Percentiles rank a stretch among this genome's conserved stretches.
Evolutionary conservation across 2,329 filamentous ascomycete genomes (phyloP).

Genomic region (Biscogniauxia marginata): DNA sequence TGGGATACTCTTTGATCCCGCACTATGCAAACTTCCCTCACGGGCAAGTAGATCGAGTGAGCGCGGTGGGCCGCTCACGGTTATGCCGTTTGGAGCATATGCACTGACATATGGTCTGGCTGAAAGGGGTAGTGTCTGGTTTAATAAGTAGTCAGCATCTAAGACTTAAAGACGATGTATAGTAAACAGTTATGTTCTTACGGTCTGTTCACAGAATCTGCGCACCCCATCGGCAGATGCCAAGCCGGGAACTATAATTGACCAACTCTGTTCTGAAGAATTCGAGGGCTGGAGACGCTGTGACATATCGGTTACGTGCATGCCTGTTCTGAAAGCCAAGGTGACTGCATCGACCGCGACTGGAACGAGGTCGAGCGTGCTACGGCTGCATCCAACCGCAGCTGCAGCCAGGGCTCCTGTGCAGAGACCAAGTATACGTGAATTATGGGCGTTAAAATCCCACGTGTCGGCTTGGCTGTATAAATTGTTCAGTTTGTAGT

Average conservation of each 20-base stretch:
- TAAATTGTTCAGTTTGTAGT: neutral
- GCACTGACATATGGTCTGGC: constrained; percentile 15
- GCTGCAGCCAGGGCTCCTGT: constrained; percentile 33
- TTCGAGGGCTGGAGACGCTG: constrained; percentile 9
- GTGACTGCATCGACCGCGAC: constrained; percentile 30
- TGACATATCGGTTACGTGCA: constrained; percentile 18
- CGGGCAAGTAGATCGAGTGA: constrained; percentile 7
- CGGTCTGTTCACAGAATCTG: constrained; percentile 12
- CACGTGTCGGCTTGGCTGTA: constrained; percentile 15
- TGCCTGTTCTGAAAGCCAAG: constrained; percentile 31
- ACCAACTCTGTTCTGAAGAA: constrained; percentile 15
- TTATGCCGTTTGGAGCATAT: constrained; percentile 14
- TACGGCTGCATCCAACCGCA: constrained; percentile 29
- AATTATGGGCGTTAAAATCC: constrained; percentile 4
- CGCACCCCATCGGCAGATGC: constrained; percentile 15
- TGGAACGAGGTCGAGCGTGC: constrained; percentile 28
- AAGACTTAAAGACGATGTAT: neutral
- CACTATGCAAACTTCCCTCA: constrained; percentile 9
- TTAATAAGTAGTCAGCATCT: neutral
- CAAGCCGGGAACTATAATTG: constrained; percentile 21
- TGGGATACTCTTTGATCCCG: constrained; percentile 38
- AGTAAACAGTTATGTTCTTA: constrained; percentile 3
- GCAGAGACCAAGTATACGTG: constrained; percentile 27
- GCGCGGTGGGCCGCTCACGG: constrained; percentile 16
- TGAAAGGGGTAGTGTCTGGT: constrained; percentile 11